Percentiles rank a stretch among this genome's conserved stretches.
These are phyloP conservation scores for Neurospora tetrasperma DNA, from an alignment of 495 filamentous ascomycete species.

Conservation along the genomic window DNA sequence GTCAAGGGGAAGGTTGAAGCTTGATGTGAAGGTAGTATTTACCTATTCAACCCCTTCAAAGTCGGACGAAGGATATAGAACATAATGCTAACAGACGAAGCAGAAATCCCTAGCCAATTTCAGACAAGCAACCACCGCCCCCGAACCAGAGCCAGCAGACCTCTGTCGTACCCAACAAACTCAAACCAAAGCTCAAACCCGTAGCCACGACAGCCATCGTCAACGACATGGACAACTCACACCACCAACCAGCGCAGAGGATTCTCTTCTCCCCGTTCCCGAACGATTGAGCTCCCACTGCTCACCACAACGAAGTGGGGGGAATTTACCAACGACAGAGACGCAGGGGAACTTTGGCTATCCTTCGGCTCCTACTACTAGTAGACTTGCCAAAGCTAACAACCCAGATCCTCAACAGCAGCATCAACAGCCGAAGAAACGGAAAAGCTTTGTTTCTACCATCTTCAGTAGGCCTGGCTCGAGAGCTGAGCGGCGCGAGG, in stretches of 20 bases:
- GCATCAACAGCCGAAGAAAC: conserved; percentile 30
- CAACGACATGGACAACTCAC: conserved; percentile 5
- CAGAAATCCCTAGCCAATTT: conserved; percentile 17
- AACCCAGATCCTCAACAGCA: background rate
- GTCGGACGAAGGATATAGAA: no score
- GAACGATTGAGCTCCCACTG: conserved; percentile 1
- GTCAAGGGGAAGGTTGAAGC: conserved; percentile 17
- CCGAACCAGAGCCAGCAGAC: conserved; percentile 3
- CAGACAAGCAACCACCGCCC: conserved; percentile 2
- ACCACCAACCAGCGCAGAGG: conserved; percentile 19
- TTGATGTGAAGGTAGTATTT: conserved; percentile 24
- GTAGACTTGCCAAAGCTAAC: background rate
- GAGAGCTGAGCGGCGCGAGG: background rate
- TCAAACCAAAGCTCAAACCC: background rate
- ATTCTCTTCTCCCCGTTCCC: conserved; percentile 11
- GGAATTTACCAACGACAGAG: background rate
- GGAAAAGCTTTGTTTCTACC: conserved; percentile 43
- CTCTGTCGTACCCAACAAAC: background rate
- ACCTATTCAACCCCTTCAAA: background rate
- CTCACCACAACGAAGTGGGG: background rate
- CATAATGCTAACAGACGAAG: background rate
- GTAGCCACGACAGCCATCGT: background rate
- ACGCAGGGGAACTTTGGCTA: background rate
- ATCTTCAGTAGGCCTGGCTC: conserved; percentile 31
- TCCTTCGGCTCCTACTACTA: background rate